Evolutionary conservation across 2,329 filamentous ascomycete genomes (phyloP), one percentile per base, ranked within the genome.

Genomic region (Botryotinia calthae): DNA sequence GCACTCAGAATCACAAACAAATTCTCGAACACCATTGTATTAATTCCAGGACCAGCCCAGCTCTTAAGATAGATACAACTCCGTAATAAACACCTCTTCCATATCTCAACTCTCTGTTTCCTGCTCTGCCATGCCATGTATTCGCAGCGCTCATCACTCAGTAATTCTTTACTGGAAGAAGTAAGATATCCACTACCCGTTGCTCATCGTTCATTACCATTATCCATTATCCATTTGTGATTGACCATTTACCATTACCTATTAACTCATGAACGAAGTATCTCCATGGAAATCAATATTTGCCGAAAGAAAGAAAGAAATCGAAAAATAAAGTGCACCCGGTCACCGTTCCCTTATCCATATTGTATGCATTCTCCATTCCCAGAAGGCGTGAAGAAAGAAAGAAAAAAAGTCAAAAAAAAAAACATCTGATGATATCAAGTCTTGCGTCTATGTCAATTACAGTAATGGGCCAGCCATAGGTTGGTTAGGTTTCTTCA

Each of bases 391-490:
- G 22, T 7, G 20, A 10, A 25, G 16, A 14, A 65, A 44, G 46
- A 46, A 18, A 10, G 34, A 61, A 20, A 31, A 65, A 31, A 18
- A 10, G 34, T 40, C 10, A 31, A 65, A 31, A 28, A 31, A 65
- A 16, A 48, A 9, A 44, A 61, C 48, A 37, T 37, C 37, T 56
- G 65, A 56, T 68, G 65, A 68, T 68, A 42, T 68, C 48, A 42
- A 56, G 40, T 56, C 28, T 63, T 20, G 44, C 12, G n/a, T 56
- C 16, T 68, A 37, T 68, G 48, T 68, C 44, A 54, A 12, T 56
- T 68, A 68, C 48, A 68, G 20, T 40, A 68, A 56, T 68, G 65
- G 65, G 8, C 67, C 54, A 61, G 54, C 54, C 54, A 61, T 70
- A 31, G 12, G 56, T 22, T 42, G 2, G n/a, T 14, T 61, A 37